These are phyloP conservation scores for Podospora australis DNA, from an alignment of 495 filamentous ascomycete genomes.

Conservation along the genomic window DNA sequence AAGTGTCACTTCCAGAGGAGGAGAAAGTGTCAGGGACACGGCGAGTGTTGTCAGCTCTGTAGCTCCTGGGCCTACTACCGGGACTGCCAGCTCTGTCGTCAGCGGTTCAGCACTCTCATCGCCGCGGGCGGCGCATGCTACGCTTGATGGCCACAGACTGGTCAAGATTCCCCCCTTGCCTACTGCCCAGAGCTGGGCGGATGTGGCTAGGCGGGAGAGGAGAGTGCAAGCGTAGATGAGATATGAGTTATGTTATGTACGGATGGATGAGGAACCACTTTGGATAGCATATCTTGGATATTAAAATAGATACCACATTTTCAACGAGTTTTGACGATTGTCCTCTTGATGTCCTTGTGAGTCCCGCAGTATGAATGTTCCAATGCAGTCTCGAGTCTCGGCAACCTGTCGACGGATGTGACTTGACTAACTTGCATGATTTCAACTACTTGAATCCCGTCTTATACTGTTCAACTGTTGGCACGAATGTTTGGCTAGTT, in stretches of 20 bases:
- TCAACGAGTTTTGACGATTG: too few relatives aligned
- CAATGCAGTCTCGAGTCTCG: too few relatives aligned
- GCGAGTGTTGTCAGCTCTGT: slow-evolving; percentile 16
- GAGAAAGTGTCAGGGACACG: slow-evolving; percentile 6
- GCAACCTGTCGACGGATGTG: too few relatives aligned
- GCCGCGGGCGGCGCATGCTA: slow-evolving; percentile 13
- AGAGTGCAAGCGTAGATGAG: not conserved
- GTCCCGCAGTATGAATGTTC: too few relatives aligned
- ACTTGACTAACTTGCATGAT: too few relatives aligned
- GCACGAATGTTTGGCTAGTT: too few relatives aligned
- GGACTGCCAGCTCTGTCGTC: slow-evolving; percentile 11
- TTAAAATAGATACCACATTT: too few relatives aligned
- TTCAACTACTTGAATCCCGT: too few relatives aligned
- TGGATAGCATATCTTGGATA: not conserved
- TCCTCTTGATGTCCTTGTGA: too few relatives aligned
- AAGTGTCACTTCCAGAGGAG: slow-evolving; percentile 8
- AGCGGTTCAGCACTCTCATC: slow-evolving; percentile 20
- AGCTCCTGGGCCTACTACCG: not conserved
- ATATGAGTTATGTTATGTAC: too few relatives aligned
- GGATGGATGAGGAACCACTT: too few relatives aligned
- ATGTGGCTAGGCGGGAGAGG: slow-evolving; percentile 17
- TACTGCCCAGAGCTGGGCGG: slow-evolving; percentile 30
- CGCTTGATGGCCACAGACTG: slow-evolving; percentile 3
- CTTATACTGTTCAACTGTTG: too few relatives aligned
- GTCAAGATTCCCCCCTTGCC: slow-evolving; percentile 21